Evolutionary conservation across 1,284 basidiomycete genomes (phyloP).

Genomic region (Neonothopanus nambi): DNA sequence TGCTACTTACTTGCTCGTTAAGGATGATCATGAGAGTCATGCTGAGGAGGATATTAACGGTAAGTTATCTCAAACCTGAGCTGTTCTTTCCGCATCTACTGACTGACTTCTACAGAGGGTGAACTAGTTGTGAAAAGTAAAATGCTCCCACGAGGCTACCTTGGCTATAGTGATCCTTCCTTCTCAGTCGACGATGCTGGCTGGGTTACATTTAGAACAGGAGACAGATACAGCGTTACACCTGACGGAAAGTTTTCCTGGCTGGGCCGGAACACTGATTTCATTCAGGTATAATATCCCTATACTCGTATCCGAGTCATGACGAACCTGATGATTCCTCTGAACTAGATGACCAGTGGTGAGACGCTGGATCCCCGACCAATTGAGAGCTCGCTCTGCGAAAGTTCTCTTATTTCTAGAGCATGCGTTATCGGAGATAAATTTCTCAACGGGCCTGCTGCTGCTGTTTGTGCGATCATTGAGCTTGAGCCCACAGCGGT

Average conservation of each 20-base stretch:
- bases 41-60: constrained; percentile 16
- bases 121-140: constrained; percentile 33
- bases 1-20: constrained; percentile 23
- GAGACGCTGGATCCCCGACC: constrained; percentile 32
- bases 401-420: constrained; percentile 24
- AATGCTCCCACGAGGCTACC: constrained; percentile 30
- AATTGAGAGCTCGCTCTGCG: constrained; percentile 29
- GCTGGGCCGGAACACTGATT: constrained; percentile 36
- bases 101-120: constrained; percentile 26
- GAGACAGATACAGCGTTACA: constrained; percentile 31
- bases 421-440: constrained; percentile 35
- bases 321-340: neutral
- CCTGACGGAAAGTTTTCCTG: constrained; percentile 27
- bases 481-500: constrained; percentile 22
- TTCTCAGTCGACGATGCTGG: constrained; percentile 28
- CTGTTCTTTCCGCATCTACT: neutral
- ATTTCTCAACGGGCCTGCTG: constrained; percentile 31
- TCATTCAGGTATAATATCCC: constrained; percentile 27
- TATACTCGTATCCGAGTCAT: neutral
- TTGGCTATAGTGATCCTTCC: constrained; percentile 25
- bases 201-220: constrained; percentile 32
- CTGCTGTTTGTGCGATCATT: constrained; percentile 32
- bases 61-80: constrained; percentile 11
- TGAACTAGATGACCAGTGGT: constrained; percentile 35
- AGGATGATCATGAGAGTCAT: constrained; percentile 25